phyloP scores from a whole-genome alignment of 352 stramenopile species.

The Globisporangium alternatum region DNA sequence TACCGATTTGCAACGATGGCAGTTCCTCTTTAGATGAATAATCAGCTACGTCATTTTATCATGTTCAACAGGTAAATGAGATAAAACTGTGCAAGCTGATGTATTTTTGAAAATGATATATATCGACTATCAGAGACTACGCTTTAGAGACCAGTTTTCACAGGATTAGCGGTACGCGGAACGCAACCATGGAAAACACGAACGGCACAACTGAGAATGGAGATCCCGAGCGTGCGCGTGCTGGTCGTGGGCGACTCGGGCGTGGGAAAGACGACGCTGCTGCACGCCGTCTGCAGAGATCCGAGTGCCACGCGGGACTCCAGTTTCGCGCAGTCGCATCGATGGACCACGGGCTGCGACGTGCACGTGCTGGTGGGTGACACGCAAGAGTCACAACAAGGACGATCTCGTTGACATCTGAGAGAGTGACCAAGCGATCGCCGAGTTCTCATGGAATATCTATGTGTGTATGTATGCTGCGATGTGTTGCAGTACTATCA shows the following conservation, averaged over 20 bases:
- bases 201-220: constrained; percentile 33
- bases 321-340: constrained; percentile 18
- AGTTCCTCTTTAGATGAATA: neutral
- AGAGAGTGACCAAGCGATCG: neutral
- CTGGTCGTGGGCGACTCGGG: constrained; percentile 84
- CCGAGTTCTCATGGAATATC: neutral
- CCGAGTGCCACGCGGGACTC: constrained; percentile 14
- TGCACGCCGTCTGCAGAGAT: constrained; percentile 54
- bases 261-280: constrained; percentile 79
- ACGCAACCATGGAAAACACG: neutral
- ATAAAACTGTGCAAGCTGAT: neutral
- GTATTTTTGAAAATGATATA: neutral
- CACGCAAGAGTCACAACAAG: constrained; percentile 1
- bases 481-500: constrained; percentile 23
- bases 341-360: constrained; percentile 83
- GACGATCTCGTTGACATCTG: neutral
- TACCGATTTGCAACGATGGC: neutral
- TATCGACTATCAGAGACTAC: neutral
- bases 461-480: neutral
- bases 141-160: neutral
- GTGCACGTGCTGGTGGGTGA: constrained; percentile 63
- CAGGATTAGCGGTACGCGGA: neutral
- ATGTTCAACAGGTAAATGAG: neutral
- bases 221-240: constrained; percentile 70
- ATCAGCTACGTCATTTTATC: neutral